phyloP scores from a whole-genome alignment of 108 stramenopile species.

The Conticribra weissflogii region DNA sequence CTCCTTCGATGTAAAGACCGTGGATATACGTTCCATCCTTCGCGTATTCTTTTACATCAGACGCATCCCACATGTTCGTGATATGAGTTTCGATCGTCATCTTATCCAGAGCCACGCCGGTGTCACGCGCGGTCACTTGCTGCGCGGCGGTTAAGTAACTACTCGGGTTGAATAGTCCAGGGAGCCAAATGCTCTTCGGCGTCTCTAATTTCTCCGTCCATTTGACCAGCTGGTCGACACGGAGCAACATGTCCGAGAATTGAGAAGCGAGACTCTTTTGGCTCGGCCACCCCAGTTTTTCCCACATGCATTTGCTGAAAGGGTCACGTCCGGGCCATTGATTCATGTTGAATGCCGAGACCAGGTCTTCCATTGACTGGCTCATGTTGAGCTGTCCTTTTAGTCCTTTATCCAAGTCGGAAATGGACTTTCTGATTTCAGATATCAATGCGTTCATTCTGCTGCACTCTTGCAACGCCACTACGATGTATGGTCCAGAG shows the following conservation, averaged over 20 bases:
- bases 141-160: constrained; percentile 79
- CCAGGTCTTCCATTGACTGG: constrained; percentile 71
- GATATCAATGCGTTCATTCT: constrained; percentile 78
- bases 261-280: constrained; percentile 66
- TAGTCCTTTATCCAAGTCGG: constrained; percentile 83
- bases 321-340: constrained; percentile 79
- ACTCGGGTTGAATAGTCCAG: constrained; percentile 79
- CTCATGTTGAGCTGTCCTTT: constrained; percentile 86
- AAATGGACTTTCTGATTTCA: constrained; percentile 63
- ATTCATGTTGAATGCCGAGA: constrained; percentile 59
- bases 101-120: constrained; percentile 65
- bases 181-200: constrained; percentile 77
- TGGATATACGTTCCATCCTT: constrained; percentile 73
- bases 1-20: constrained; percentile 82
- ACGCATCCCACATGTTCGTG: constrained; percentile 54
- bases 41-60: constrained; percentile 51
- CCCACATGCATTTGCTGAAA: constrained; percentile 65
- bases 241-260: constrained; percentile 66
- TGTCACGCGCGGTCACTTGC: constrained; percentile 78
- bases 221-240: constrained; percentile 58
- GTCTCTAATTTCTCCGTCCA: constrained; percentile 69
- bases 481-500: constrained; percentile 74
- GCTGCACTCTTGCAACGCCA: constrained; percentile 78
- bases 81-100: constrained; percentile 84
- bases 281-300: constrained; percentile 74